Conservation (phyloP, 768 basidiomycete species). For the Tricholoma hemisulphureum region DNA sequence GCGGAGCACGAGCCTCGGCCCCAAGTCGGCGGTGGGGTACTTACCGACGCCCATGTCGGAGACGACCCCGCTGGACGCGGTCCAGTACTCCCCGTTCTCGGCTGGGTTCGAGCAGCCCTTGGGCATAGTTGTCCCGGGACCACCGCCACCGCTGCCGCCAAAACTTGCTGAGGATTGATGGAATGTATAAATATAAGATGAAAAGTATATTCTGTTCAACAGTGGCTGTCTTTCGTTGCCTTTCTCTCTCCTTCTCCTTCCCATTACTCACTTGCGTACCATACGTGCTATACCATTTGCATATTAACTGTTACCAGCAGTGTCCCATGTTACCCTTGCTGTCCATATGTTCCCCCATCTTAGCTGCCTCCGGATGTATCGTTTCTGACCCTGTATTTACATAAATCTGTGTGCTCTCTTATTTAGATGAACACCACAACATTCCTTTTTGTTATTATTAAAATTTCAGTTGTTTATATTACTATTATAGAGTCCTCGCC, state of each 20-base stretch:
- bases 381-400: not conserved
- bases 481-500: no score
- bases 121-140: slow-evolving; percentile 26
- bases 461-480: no score
- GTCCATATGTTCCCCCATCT: not conserved
- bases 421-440: not conserved
- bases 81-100: slow-evolving; percentile 50
- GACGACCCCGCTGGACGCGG: slow-evolving; percentile 30
- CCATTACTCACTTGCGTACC: not conserved
- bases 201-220: not conserved
- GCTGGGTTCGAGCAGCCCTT: slow-evolving; percentile 32
- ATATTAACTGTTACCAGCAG: not conserved
- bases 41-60: not conserved
- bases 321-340: not conserved
- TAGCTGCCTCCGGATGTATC: not conserved
- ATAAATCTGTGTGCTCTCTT: not conserved
- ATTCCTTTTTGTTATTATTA: no score
- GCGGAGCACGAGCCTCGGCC: not conserved
- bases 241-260: not conserved
- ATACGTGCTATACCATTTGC: not conserved
- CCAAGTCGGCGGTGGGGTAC: slow-evolving; percentile 7
- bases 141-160: slow-evolving; percentile 36
- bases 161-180: slow-evolving; percentile 30
- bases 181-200: not conserved
- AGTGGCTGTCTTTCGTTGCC: not conserved